phyloP scores from a whole-genome alignment of 768 basidiomycete genomes.

The Podaxis mareebaensis region DNA sequence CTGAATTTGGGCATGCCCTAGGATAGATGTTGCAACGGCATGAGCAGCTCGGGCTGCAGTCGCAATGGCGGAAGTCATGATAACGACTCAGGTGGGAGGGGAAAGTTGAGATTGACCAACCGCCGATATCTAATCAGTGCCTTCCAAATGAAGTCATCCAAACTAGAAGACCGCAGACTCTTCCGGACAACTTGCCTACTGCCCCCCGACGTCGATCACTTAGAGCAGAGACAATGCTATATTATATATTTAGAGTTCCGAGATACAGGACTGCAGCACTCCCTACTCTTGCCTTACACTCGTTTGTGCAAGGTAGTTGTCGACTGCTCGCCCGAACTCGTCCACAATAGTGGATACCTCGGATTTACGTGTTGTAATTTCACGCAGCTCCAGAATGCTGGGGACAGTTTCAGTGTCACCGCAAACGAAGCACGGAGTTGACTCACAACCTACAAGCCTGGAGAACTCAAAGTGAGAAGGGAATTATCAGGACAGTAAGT shows the following conservation, averaged over 20 bases:
- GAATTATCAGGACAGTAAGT: not conserved
- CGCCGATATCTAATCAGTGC: not conserved
- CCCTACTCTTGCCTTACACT: not conserved
- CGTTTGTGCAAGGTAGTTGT: not conserved
- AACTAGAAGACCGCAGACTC: not conserved
- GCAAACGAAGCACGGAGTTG: not conserved
- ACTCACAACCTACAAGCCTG: slow-evolving; percentile 2
- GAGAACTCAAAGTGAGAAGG: not conserved
- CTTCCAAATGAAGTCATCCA: not conserved
- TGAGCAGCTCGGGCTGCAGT: slow-evolving; percentile 54
- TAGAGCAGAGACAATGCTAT: too few species aligned
- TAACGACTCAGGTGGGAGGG: slow-evolving; percentile 1
- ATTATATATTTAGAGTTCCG: too few species aligned
- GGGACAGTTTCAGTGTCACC: not conserved
- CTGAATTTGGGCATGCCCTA: slow-evolving; percentile 46
- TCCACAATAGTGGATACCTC: not conserved
- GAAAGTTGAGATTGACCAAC: not conserved
- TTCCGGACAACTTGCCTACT: not conserved
- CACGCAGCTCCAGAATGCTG: not conserved
- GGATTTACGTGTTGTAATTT: not conserved
- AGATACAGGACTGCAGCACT: too few species aligned
- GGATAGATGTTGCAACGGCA: slow-evolving; percentile 49
- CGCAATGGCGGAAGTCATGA: slow-evolving; percentile 50
- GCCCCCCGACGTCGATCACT: too few species aligned
- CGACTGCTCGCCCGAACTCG: not conserved